A percentile compares a stretch with the other conserved stretches of the same genome.
phyloP scores from a whole-genome alignment of 257 asterid species.

The Nicotiana attenuata region DNA sequence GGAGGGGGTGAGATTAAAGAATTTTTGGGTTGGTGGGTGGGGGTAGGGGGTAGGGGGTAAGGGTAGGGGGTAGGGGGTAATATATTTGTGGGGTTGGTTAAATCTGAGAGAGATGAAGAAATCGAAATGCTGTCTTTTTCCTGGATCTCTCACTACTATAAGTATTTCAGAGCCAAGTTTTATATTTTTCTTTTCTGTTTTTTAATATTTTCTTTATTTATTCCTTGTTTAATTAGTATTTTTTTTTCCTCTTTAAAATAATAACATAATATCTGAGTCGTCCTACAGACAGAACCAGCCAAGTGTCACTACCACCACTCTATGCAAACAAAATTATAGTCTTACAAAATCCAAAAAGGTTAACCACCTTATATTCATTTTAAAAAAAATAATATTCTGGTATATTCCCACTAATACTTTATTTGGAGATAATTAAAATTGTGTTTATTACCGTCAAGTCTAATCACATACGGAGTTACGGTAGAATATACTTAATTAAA shows the following conservation, averaged over 20 bases:
- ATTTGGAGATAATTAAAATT: no score
- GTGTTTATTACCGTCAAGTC: no score
- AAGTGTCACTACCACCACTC: not conserved
- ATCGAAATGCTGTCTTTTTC: slow-evolving; percentile 22
- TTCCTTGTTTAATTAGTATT: not conserved
- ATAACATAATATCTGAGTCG: not conserved
- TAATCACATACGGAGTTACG: no score
- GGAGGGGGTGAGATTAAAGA: slow-evolving; percentile 4
- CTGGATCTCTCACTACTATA: not conserved
- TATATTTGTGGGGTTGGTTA: slow-evolving; percentile 34
- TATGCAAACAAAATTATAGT: not conserved
- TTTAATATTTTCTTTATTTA: not conserved
- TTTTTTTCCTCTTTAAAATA: not conserved
- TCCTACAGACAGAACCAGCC: not conserved
- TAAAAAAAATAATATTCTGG: no score
- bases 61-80: not conserved
- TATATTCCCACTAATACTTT: no score
- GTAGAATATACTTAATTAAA: no score
- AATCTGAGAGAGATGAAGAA: slow-evolving; percentile 34
- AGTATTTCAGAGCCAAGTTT: not conserved
- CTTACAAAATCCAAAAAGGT: not conserved
- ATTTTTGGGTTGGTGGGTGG: slow-evolving; percentile 10
- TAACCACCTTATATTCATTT: no score
- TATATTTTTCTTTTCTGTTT: not conserved
- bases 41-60: not conserved